phyloP scores from a whole-genome alignment of 352 stramenopile species.

The Phytophthora tentaculata region DNA sequence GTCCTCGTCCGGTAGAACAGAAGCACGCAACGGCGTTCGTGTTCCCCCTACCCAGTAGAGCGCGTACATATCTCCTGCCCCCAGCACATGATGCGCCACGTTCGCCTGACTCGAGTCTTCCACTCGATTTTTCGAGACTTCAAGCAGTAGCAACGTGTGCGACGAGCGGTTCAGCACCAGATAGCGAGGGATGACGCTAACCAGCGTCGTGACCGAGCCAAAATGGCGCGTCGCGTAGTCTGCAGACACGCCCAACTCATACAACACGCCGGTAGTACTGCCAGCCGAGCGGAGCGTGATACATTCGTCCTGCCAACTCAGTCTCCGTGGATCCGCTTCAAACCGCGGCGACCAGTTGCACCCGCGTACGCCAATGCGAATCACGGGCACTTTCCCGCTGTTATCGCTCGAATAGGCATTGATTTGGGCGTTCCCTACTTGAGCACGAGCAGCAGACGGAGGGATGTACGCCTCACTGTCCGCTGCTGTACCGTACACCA shows the following conservation, averaged over 20 bases:
- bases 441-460: constrained; percentile 51
- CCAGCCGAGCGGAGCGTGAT: constrained; percentile 55
- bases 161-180: constrained; percentile 72
- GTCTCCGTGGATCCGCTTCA: constrained; percentile 64
- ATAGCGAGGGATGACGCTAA: constrained; percentile 86
- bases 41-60: constrained; percentile 76
- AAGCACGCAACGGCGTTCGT: constrained; percentile 59
- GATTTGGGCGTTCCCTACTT: constrained; percentile 83
- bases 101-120: constrained; percentile 44
- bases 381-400: constrained; percentile 44
- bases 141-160: constrained; percentile 72
- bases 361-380: constrained; percentile 62
- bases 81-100: constrained; percentile 76
- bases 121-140: constrained; percentile 40
- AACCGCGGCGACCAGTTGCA: constrained; percentile 80
- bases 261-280: constrained; percentile 50
- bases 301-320: constrained; percentile 89
- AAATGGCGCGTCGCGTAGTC: constrained; percentile 87
- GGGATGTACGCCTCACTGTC: constrained; percentile 72
- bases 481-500: constrained; percentile 73
- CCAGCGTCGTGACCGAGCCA: constrained; percentile 80
- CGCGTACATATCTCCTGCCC: constrained; percentile 72
- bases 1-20: constrained; percentile 52
- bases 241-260: constrained; percentile 83
- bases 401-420: constrained; percentile 62